A percentile compares a stretch with the other conserved stretches of the same genome.
Conservation (phyloP, 192 early-diverging fungal genomes). For the Backusella tarrabulga region DNA sequence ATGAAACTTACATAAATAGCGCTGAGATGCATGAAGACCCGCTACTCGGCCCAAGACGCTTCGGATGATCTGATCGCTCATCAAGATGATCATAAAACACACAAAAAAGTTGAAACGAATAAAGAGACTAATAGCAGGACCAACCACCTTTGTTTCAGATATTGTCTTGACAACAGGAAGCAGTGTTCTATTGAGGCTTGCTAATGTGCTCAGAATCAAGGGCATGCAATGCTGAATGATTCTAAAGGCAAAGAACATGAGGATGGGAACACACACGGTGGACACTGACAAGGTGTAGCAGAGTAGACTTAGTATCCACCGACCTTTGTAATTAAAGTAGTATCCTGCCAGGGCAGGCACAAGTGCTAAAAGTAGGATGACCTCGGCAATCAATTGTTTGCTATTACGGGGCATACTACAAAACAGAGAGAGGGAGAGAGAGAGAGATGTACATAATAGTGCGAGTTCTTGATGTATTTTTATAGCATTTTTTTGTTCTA, state of each 20-base stretch:
- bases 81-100: constrained; percentile 25
- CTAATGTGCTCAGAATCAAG: constrained; percentile 20
- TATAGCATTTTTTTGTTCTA: not conserved
- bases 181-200: not conserved
- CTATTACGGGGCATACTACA: not conserved
- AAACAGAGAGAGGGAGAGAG: not conserved
- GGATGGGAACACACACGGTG: constrained; percentile 14
- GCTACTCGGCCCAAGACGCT: constrained; percentile 22
- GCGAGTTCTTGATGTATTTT: not conserved
- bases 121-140: constrained; percentile 22
- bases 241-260: constrained; percentile 22
- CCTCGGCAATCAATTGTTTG: not conserved
- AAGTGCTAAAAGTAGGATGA: not conserved
- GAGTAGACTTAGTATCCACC: constrained; percentile 11
- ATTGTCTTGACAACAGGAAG: constrained; percentile 22
- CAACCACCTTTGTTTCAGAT: constrained; percentile 22
- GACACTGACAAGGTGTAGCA: constrained; percentile 19
- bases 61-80: constrained; percentile 27
- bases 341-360: constrained; percentile 10
- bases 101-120: constrained; percentile 32
- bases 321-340: constrained; percentile 14
- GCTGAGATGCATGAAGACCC: constrained; percentile 27
- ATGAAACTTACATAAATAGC: constrained; percentile 26
- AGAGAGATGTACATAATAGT: not conserved
- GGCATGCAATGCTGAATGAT: constrained; percentile 24